Evolutionary conservation across 1,139 yeast genomes (phyloP), one percentile per base, ranked within the genome.

Genomic region (Geotrichum fermentans): DNA sequence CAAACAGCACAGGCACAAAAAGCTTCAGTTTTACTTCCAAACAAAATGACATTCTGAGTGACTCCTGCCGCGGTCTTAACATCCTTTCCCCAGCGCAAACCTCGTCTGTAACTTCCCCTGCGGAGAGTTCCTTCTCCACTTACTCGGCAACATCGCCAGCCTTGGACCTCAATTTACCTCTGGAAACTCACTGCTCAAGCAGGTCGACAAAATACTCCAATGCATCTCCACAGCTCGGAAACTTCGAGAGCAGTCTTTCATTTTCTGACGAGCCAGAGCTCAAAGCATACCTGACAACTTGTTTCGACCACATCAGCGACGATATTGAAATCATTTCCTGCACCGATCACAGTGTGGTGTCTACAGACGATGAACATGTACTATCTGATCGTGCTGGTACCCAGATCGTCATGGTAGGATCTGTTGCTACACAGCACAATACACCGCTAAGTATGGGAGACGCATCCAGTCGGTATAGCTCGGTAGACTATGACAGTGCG

Each of bases 251-350:
- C 11, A 6, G 8, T 10, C 28, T 16, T 4, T 39, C 43, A n/a
- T 37, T 49, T 7, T 33, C 41, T 17, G 52, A 49, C 4, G 36
- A 35, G 14, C 52, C 52, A 2, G 49, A 49, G 32, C 22, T 49
- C 4, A 32, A 40, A 16, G 39, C 30, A 1, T 48, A 28, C 24
- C 8, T 48, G 45, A 21, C 34, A 3, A 17, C 43, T 8, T 17
- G n/a, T 11, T 13, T 14, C 16, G 32, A 28, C 2, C 3, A 3
- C 32, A 14, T 28, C n/a, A 17, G 20, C 16, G 43, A 43, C 8
- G 29, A 34, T 5, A 6, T 42, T 10, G 30, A 34, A 42, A 42
- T 20, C 13, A n/a, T 4, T 13, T 35, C 17, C 33, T 24, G 16
- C 11, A n/a, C 40, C 14, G 30, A 35, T 3, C 21, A 17, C 17